These are phyloP conservation scores for Cydonia oblonga DNA, from an alignment of 331 rosid species.

Conservation along the genomic window DNA sequence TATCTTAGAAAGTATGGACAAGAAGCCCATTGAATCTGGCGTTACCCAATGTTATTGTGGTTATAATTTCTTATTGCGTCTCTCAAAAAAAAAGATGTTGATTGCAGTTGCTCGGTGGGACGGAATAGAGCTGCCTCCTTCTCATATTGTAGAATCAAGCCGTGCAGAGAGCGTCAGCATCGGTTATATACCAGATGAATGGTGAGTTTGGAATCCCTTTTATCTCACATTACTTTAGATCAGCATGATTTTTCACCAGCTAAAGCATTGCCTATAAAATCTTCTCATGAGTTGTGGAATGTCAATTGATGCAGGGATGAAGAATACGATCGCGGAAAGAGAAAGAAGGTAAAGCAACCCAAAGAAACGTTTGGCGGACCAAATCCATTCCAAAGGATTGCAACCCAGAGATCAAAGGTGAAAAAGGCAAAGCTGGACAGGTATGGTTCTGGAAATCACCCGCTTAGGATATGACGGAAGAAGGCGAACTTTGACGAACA, in stretches of 20 bases:
- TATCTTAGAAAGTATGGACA: neutral
- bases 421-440: slow-evolving; percentile 41
- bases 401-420: slow-evolving; percentile 29
- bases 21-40: neutral
- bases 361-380: slow-evolving; percentile 45
- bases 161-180: slow-evolving; percentile 22
- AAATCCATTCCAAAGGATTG: slow-evolving; percentile 68
- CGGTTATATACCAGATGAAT: slow-evolving; percentile 75
- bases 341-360: slow-evolving; percentile 53
- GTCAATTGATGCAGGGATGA: slow-evolving; percentile 58
- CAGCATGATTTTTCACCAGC: neutral
- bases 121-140: slow-evolving; percentile 39
- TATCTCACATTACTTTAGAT: neutral
- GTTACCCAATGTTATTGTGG: neutral
- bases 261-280: neutral
- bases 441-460: slow-evolving; percentile 44
- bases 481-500: neutral
- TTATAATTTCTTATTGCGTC: neutral
- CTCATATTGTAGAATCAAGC: slow-evolving; percentile 24
- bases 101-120: slow-evolving; percentile 81
- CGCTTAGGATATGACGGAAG: slow-evolving; percentile 56
- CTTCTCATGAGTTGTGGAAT: neutral
- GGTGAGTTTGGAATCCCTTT: slow-evolving; percentile 39
- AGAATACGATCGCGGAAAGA: slow-evolving; percentile 75
- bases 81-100: neutral